These are phyloP conservation scores for Spongospora subterranea DNA, from an alignment of 208 protist species.

Conservation along the genomic window DNA sequence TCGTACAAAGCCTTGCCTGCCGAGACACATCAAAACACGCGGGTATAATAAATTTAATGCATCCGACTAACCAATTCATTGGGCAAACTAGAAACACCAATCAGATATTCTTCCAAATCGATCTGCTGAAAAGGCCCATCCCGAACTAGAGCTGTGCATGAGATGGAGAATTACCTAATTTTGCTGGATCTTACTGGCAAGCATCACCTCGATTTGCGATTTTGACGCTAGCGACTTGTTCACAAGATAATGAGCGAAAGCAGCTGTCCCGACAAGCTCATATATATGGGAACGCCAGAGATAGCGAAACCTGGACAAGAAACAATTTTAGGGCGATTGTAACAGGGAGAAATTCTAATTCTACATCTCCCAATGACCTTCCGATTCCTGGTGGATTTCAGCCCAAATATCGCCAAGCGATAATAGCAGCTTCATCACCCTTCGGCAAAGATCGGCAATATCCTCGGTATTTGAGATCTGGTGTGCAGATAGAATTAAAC, in stretches of 20 bases:
- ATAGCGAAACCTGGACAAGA: neutral
- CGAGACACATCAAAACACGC: neutral
- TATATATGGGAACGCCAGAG: neutral
- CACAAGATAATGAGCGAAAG: conserved; percentile 22
- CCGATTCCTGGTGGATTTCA: neutral
- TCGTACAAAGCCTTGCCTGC: neutral
- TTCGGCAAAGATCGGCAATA: neutral
- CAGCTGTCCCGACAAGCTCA: neutral
- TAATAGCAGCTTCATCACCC: neutral
- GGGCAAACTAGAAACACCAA: neutral
- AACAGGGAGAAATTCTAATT: neutral
- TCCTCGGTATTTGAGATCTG: neutral
- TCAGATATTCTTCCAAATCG: conserved; percentile 41
- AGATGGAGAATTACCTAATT: neutral
- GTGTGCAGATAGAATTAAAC: neutral
- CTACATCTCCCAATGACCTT: neutral
- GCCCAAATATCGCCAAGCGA: neutral
- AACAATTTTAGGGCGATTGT: neutral
- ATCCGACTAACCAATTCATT: neutral
- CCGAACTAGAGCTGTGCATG: neutral
- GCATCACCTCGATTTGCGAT: neutral
- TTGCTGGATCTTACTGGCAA: neutral
- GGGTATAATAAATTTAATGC: neutral
- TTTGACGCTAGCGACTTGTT: neutral
- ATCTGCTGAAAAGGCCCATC: neutral